These are phyloP conservation scores for Globisporangium recalcitrans DNA, from an alignment of 352 stramenopile genomes.

Conservation along the genomic window DNA sequence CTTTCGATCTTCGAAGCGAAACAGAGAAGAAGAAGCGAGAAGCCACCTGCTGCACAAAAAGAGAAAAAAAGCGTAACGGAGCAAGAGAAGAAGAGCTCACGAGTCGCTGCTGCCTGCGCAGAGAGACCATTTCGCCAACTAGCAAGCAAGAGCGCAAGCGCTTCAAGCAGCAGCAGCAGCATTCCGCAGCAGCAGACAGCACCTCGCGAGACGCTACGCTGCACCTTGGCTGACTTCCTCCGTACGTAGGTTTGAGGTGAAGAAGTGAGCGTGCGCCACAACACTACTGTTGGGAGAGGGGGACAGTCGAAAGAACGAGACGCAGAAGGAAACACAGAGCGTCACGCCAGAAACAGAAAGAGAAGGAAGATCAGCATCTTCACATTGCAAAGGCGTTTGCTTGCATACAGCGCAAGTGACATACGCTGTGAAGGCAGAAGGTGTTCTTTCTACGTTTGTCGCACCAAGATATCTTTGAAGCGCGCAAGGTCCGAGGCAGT, in stretches of 20 bases:
- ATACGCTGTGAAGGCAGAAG: background rate
- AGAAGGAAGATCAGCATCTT: background rate
- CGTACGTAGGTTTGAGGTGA: background rate
- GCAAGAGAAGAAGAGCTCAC: background rate
- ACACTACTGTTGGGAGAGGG: background rate
- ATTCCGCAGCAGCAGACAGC: background rate
- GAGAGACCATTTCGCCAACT: slow-evolving; percentile 1
- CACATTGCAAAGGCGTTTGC: no score
- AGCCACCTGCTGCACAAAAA: no score
- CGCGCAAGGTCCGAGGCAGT: background rate
- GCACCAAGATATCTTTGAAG: background rate
- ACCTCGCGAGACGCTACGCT: slow-evolving; percentile 1
- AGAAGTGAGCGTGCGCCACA: background rate
- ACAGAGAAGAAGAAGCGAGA: background rate
- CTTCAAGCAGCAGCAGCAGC: background rate
- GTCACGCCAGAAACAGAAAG: slow-evolving; percentile 9
- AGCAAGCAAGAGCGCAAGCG: background rate
- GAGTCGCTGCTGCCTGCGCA: background rate
- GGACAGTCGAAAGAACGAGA: background rate
- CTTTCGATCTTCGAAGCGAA: background rate
- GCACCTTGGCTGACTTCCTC: slow-evolving; percentile 7
- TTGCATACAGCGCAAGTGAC: background rate
- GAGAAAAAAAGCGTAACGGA: slow-evolving; percentile 4
- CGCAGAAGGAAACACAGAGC: background rate
- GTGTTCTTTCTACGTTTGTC: background rate